Conservation (phyloP, 306 rosid species). For the Parietaria judaica region DNA sequence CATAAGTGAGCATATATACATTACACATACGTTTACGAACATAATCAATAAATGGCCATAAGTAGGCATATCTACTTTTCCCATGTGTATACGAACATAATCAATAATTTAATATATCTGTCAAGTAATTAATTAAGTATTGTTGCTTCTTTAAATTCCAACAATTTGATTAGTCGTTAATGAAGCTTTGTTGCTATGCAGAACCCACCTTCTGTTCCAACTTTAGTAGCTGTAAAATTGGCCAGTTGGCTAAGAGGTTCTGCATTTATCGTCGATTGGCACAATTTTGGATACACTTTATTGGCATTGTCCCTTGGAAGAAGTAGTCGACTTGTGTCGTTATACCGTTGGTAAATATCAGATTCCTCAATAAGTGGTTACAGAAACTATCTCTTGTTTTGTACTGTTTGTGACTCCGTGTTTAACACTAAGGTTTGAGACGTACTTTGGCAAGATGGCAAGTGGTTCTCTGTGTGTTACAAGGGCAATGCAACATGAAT, state of each 20-base stretch:
- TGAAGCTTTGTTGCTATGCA: constrained; percentile 26
- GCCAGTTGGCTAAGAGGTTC: constrained; percentile 77
- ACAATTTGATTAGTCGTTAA: not conserved
- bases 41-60: not conserved
- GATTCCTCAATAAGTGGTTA: constrained; percentile 15
- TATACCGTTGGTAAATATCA: constrained; percentile 64
- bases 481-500: constrained; percentile 92
- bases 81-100: not conserved
- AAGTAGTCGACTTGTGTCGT: constrained; percentile 65
- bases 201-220: constrained; percentile 99
- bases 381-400: constrained; percentile 10
- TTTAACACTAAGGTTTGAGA: constrained; percentile 63
- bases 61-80: not conserved
- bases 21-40: not conserved
- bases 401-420: constrained; percentile 16
- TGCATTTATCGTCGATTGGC: constrained; percentile 88
- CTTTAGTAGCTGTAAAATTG: constrained; percentile 85
- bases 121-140: not conserved
- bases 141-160: too few species aligned
- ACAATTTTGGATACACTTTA: constrained; percentile 90
- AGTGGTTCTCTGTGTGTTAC: constrained; percentile 88
- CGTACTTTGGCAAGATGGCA: constrained; percentile 81
- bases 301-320: constrained; percentile 82
- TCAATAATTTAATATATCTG: not conserved
- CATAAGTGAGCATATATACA: not conserved